These are phyloP conservation scores for Petrea volubilis DNA, from an alignment of 257 asterid genomes.

Conservation along the genomic window DNA sequence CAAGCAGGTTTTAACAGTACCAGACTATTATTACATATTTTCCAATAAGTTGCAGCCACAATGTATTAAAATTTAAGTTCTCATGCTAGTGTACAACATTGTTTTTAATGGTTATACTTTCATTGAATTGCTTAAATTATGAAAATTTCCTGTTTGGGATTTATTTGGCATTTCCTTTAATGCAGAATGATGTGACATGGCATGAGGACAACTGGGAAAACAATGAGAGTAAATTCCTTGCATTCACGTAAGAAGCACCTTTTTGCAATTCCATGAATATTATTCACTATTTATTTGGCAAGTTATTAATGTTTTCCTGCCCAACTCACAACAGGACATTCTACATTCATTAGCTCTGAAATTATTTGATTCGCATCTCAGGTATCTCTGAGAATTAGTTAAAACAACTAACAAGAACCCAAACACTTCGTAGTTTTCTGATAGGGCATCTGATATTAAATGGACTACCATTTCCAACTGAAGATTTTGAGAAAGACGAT, in stretches of 20 bases:
- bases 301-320: slow-evolving; percentile 4
- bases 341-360: neutral
- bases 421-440: neutral
- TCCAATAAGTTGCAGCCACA: neutral
- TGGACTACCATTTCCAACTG: neutral
- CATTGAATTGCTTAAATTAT: slow-evolving; percentile 10
- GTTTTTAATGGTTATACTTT: neutral
- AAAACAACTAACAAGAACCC: neutral
- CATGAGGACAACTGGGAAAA: slow-evolving; percentile 94
- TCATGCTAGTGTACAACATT: neutral
- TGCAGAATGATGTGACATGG: slow-evolving; percentile 93
- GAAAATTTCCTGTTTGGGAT: neutral
- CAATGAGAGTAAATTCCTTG: slow-evolving; percentile 84
- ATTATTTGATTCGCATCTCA: neutral
- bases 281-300: neutral
- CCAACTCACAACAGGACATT: slow-evolving; percentile 1
- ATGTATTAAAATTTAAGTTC: neutral
- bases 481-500: too few species aligned
- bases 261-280: slow-evolving; percentile 11
- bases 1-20: neutral
- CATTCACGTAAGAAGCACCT: slow-evolving; percentile 74
- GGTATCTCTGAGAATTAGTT: neutral
- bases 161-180: slow-evolving; percentile 12
- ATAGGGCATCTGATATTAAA: neutral
- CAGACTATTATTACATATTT: too few species aligned